Base-by-base conservation (phyloP, 768 basidiomycete genomes). In the Amyloporia xantha region DNA sequence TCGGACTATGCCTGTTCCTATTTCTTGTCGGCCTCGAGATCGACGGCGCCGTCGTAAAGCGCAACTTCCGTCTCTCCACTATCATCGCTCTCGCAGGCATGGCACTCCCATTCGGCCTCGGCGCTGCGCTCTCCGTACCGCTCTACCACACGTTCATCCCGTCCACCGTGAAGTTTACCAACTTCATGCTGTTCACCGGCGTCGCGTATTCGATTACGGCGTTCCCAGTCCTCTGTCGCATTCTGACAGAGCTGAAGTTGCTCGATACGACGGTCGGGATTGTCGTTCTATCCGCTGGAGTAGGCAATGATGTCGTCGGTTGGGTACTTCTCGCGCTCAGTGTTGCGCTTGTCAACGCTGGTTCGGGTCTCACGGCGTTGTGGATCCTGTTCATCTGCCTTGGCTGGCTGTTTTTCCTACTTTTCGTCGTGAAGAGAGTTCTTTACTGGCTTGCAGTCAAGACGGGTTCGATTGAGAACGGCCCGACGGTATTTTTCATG, bases 11-110 rank as follows among this genome's bases (percentile, higher is more conserved):
- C 54, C 77, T 92, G 38, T 93, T 91, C 68, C 77, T 97, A 12
- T 97, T 96, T 70, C 77, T 97, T 51, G 86, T 97, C 35, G 95
- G 95, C 2, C 81, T 95, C 27, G 89, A 91, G 70, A 93, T 96
- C 49, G 96, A 98, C 50, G 68, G 75, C 0, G 67, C 71, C 4
- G 72, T 97, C 51, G 84, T 98, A 66, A 83, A 76, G 58, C 82
- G 86, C 33, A 88, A 90, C 71, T 82, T 77, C 0, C 74, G 80
- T 7, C 69, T 82, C 9, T 87, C 85, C 0, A 66, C 67, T 2
- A 74, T 80, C 2, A 82, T 98, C 46, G 84, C 91, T 0, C 55
- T 87, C 1, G 86, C 84, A 0, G 95, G 95, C 2, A 91, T 98
- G 76, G 61, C 79, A 3, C 59, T 99, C 1, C 95, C 95, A 0